phyloP scores from a whole-genome alignment of 768 basidiomycete species.

The Amanita exitialis region DNA sequence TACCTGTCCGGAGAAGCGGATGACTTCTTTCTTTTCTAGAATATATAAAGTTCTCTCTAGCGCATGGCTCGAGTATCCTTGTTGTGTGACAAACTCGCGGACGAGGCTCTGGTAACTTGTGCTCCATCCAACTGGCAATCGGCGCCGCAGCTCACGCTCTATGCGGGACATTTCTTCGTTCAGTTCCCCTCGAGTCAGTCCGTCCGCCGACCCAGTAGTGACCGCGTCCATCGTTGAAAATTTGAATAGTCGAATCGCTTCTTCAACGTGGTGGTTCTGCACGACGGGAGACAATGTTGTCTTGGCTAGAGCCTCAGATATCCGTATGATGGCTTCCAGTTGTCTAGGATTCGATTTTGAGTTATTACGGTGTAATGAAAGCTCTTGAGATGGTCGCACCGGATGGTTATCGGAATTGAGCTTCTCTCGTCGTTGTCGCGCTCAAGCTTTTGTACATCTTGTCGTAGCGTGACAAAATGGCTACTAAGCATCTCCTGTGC shows the following conservation, averaged over 20 bases:
- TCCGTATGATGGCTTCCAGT: constrained; percentile 97
- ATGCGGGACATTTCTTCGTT: constrained; percentile 91
- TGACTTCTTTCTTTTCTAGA: constrained; percentile 91
- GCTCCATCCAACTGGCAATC: constrained; percentile 91
- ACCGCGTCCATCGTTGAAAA: constrained; percentile 99
- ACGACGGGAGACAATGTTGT: constrained; percentile 83
- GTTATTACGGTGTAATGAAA: background rate
- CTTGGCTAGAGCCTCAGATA: constrained; percentile 95
- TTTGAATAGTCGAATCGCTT: constrained; percentile 96
- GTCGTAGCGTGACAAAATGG: constrained; percentile 87
- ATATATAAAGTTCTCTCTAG: constrained; percentile 87
- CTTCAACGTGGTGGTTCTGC: constrained; percentile 90
- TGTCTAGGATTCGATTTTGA: constrained; percentile 35
- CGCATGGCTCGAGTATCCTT: constrained; percentile 85
- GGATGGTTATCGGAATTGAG: constrained; percentile 96
- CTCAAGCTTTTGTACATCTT: constrained; percentile 93
- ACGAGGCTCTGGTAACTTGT: constrained; percentile 93
- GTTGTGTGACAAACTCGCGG: constrained; percentile 87
- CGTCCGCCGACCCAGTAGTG: constrained; percentile 87
- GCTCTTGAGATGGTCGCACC: constrained; percentile 39
- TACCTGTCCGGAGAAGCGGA: constrained; percentile 77
- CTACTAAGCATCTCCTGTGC: constrained; percentile 95
- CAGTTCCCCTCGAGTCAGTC: constrained; percentile 81
- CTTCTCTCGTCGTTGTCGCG: constrained; percentile 95
- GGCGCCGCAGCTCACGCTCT: constrained; percentile 73